Conservation (phyloP, 75 land plant genomes). For the Ceratopteris richardii region DNA sequence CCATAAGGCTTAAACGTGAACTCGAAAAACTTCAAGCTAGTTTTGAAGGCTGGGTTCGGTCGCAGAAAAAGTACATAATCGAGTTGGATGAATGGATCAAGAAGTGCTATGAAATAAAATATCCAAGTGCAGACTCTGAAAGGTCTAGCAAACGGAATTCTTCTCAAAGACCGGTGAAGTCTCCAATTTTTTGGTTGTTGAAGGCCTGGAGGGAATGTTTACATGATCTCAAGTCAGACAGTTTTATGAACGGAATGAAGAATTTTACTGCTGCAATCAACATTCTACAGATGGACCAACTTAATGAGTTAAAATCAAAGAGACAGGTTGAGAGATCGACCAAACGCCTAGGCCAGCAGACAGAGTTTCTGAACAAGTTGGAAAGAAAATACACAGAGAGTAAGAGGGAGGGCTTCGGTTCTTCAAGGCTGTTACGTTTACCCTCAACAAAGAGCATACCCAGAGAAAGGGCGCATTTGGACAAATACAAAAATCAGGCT, state of each 20-base stretch:
- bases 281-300: slow-evolving; percentile 22
- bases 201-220: not conserved
- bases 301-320: slow-evolving; percentile 62
- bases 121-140: slow-evolving; percentile 26
- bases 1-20: slow-evolving; percentile 48
- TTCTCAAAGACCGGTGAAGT: not conserved
- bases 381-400: not conserved
- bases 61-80: slow-evolving; percentile 50
- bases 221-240: not conserved
- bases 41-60: slow-evolving; percentile 35
- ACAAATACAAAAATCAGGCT: not conserved
- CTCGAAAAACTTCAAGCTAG: slow-evolving; percentile 49
- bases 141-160: not conserved
- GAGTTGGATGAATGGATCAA: slow-evolving; percentile 54
- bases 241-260: not conserved
- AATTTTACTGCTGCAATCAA: not conserved
- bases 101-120: slow-evolving; percentile 28
- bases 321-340: slow-evolving; percentile 58
- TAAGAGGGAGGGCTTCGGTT: not conserved
- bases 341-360: slow-evolving; percentile 48
- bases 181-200: not conserved
- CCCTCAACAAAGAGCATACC: not conserved
- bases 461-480: not conserved
- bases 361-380: not conserved
- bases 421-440: not conserved